A percentile compares a stretch with the other conserved stretches of the same genome.
These are phyloP conservation scores for Malus sieversii DNA, from an alignment of 306 rosid species.

Conservation along the genomic window DNA sequence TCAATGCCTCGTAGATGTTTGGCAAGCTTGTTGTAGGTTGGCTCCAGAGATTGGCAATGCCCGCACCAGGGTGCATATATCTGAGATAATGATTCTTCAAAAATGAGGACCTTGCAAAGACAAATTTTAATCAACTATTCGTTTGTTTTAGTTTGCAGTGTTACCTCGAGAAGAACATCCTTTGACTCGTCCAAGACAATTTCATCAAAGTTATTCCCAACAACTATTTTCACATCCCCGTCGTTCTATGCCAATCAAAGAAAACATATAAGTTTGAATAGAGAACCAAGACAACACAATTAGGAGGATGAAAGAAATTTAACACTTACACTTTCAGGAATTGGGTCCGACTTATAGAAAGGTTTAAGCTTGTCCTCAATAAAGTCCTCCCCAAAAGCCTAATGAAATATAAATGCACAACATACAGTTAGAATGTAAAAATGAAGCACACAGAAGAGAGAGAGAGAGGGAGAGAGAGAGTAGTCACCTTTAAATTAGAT, in stretches of 20 bases:
- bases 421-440: conserved; percentile 13
- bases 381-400: conserved; percentile 85
- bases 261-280: conserved; percentile 9
- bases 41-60: conserved; percentile 93
- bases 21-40: conserved; percentile 87
- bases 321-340: conserved; percentile 75
- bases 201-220: conserved; percentile 84
- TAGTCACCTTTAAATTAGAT: conserved; percentile 64
- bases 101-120: conserved; percentile 15
- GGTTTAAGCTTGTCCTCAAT: conserved; percentile 91
- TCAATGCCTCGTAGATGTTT: conserved; percentile 70
- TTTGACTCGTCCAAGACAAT: conserved; percentile 94
- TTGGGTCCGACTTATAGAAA: conserved; percentile 82
- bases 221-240: conserved; percentile 83
- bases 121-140: not conserved
- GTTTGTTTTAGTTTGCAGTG: not conserved
- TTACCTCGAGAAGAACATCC: conserved; percentile 98
- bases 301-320: conserved; percentile 9
- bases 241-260: conserved; percentile 53
- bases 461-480: not conserved
- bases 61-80: conserved; percentile 99
- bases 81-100: conserved; percentile 30
- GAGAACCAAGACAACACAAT: conserved; percentile 5
- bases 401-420: conserved; percentile 11
- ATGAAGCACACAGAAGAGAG: not conserved